Conservation (phyloP, 495 filamentous ascomycete species). For the Astrothelium subdiscretum region DNA sequence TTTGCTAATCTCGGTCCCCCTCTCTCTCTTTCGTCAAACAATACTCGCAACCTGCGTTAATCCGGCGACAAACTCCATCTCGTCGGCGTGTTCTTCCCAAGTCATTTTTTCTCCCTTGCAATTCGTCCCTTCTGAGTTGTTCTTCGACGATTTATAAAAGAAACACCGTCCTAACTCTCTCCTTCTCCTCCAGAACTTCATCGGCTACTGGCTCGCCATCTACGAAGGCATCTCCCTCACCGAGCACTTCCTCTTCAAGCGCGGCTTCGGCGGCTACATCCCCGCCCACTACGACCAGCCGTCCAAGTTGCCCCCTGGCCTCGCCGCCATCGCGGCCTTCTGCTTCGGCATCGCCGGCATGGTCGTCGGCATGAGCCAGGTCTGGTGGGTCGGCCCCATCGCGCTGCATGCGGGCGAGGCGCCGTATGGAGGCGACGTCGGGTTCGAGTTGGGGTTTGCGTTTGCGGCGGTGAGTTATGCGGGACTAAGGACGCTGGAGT, state of each 20-base stretch:
- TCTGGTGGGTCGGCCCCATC: slow-evolving; percentile 65
- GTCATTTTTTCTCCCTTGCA: no score
- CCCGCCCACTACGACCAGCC: slow-evolving; percentile 50
- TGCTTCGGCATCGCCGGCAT: slow-evolving; percentile 60
- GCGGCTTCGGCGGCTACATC: slow-evolving; percentile 50
- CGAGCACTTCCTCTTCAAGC: slow-evolving; percentile 71
- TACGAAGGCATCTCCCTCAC: slow-evolving; percentile 60
- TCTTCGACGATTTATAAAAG: no score
- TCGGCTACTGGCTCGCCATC: slow-evolving; percentile 72
- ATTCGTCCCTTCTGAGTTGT: slow-evolving; percentile 48
- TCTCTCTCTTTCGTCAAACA: neutral
- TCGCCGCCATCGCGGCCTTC: slow-evolving; percentile 58
- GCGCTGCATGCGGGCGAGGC: slow-evolving; percentile 47
- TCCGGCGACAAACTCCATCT: no score
- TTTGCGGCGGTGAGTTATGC: slow-evolving; percentile 40
- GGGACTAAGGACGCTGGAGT: slow-evolving; percentile 41
- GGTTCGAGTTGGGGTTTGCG: slow-evolving; percentile 58
- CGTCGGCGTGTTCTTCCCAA: no score
- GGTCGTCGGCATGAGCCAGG: slow-evolving; percentile 64
- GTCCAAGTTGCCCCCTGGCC: slow-evolving; percentile 53
- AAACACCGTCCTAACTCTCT: neutral
- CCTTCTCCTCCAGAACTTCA: slow-evolving; percentile 4
- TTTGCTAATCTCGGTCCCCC: neutral
- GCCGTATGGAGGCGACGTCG: slow-evolving; percentile 57
- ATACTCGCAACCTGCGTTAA: no score